Evolutionary conservation across 75 land plant species (phyloP).

Genomic region (Picea glauca): DNA sequence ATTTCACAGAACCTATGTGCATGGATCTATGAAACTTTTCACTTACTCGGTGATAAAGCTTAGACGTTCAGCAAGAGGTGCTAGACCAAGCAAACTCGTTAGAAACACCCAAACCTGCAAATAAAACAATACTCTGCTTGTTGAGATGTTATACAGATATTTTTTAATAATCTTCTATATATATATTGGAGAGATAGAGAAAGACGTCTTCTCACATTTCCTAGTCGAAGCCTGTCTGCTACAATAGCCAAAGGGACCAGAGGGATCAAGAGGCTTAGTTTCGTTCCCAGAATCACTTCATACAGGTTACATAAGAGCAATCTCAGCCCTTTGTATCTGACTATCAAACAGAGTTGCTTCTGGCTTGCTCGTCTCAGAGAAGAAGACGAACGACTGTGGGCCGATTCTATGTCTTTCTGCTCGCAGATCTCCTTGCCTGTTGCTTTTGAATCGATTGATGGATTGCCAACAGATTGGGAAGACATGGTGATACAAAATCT

Average conservation of each 20-base stretch:
- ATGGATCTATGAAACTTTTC: not conserved
- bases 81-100: slow-evolving; percentile 76
- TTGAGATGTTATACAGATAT: slow-evolving; percentile 8
- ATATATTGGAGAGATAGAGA: not conserved
- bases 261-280: slow-evolving; percentile 52
- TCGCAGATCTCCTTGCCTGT: too few species aligned
- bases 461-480: too few species aligned
- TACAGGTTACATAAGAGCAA: slow-evolving; percentile 40
- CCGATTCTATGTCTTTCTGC: too few species aligned
- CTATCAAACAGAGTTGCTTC: too few species aligned
- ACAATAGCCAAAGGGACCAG: slow-evolving; percentile 50
- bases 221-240: slow-evolving; percentile 29
- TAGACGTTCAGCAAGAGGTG: slow-evolving; percentile 91
- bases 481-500: too few species aligned
- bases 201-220: slow-evolving; percentile 24
- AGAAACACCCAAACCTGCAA: slow-evolving; percentile 82
- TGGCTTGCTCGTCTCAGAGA: too few species aligned
- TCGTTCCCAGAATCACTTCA: slow-evolving; percentile 59
- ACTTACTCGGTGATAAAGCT: slow-evolving; percentile 96
- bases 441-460: too few species aligned
- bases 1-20: not conserved
- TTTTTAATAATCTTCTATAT: not conserved
- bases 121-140: slow-evolving; percentile 3
- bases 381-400: too few species aligned
- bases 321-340: too few species aligned